A percentile compares a stretch with the other conserved stretches of the same genome.
Conservation (phyloP, 805 yeast genomes). For the Candida pseudoglaebosa region DNA sequence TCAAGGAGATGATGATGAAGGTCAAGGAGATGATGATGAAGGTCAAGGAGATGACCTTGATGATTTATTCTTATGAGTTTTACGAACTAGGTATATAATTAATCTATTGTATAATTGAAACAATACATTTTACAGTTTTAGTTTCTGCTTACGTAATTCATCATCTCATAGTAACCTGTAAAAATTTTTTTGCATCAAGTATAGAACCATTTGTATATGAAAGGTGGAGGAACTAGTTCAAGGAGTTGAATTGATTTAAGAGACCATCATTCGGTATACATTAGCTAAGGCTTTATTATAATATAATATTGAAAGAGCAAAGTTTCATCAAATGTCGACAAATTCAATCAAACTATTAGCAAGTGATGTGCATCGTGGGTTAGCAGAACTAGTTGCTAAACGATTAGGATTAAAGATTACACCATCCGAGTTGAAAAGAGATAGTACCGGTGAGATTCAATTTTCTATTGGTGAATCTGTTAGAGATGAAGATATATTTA, state of each 20-base stretch:
- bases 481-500: conserved; percentile 78
- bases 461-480: conserved; percentile 73
- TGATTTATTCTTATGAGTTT: conserved; percentile 25
- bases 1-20: conserved; percentile 27
- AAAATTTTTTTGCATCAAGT: not conserved
- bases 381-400: conserved; percentile 69
- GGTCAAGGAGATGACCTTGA: conserved; percentile 30
- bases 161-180: conserved; percentile 5
- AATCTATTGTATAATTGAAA: not conserved
- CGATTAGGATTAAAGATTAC: conserved; percentile 68
- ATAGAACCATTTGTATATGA: conserved; percentile 1
- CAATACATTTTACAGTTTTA: not conserved
- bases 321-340: conserved; percentile 76
- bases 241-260: conserved; percentile 2
- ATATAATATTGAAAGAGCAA: no score
- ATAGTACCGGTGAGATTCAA: conserved; percentile 74
- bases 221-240: not conserved
- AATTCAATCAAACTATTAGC: conserved; percentile 52
- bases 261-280: no score
- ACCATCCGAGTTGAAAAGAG: conserved; percentile 68
- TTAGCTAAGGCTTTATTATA: no score
- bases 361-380: conserved; percentile 80
- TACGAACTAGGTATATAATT: conserved; percentile 4
- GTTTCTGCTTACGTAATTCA: conserved; percentile 1
- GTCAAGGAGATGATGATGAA: conserved; percentile 9